These are phyloP conservation scores for Carex pumila DNA, from an alignment of 176 grass and related monocot genomes.

Conservation along the genomic window DNA sequence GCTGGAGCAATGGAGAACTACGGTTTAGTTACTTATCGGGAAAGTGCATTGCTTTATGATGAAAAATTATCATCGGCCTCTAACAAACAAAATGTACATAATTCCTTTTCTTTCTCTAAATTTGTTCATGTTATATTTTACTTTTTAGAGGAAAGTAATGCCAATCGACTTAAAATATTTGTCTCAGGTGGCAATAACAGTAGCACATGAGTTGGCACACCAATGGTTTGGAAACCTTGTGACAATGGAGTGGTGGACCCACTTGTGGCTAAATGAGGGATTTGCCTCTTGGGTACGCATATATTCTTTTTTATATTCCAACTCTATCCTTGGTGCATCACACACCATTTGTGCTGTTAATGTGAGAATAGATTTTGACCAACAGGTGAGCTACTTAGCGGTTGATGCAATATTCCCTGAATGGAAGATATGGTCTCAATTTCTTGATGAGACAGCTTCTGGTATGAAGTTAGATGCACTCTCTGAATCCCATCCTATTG, in stretches of 20 bases:
- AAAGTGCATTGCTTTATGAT: conserved; percentile 74
- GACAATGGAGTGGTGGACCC: conserved; percentile 99
- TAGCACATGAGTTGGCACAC: conserved; percentile 93
- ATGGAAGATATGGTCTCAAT: conserved; percentile 97
- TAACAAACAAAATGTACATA: conserved; percentile 35
- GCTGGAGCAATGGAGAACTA: conserved; percentile 94
- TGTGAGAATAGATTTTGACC: conserved; percentile 6
- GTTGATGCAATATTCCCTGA: conserved; percentile 76
- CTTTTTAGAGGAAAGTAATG: not conserved
- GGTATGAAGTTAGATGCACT: conserved; percentile 85
- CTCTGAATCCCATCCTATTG: conserved; percentile 90
- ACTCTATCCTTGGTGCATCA: no score
- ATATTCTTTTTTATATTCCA: no score
- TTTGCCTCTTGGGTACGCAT: conserved; percentile 83
- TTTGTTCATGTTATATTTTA: not conserved
- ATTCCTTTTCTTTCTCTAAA: not conserved
- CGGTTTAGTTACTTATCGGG: conserved; percentile 72
- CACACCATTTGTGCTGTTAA: not conserved
- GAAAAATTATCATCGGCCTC: conserved; percentile 42
- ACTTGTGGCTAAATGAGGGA: conserved; percentile 97
- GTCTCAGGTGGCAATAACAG: conserved; percentile 73
- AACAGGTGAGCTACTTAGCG: conserved; percentile 84
- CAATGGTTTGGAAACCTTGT: conserved; percentile 99
- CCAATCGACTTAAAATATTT: not conserved
- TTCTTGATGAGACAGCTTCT: conserved; percentile 65